These are phyloP conservation scores for Incumbomyces lentus DNA, from an alignment of 2,329 filamentous ascomycete species.

Conservation along the genomic window DNA sequence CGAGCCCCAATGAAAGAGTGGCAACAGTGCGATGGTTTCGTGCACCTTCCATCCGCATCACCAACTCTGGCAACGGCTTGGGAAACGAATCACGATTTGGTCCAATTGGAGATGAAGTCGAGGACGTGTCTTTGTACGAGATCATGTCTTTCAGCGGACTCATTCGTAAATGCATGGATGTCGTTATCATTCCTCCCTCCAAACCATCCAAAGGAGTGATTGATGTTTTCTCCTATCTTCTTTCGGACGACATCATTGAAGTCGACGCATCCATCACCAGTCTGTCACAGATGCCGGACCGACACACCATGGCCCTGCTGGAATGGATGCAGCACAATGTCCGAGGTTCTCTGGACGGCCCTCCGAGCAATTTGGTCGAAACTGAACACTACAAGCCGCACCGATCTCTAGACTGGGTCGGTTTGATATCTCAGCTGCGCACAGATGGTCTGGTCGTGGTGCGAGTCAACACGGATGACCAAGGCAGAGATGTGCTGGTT, in stretches of 20 bases:
- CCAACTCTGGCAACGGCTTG: conserved; percentile 26
- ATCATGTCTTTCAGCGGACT: conserved; percentile 41
- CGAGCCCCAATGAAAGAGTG: conserved; percentile 46
- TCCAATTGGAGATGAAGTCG: conserved; percentile 29
- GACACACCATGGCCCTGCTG: background rate
- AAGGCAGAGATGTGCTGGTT: conserved; percentile 41
- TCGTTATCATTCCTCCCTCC: conserved; percentile 38
- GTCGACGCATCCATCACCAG: conserved; percentile 3
- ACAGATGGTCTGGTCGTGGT: conserved; percentile 45
- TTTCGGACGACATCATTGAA: background rate
- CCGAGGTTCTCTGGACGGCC: background rate
- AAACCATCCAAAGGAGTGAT: background rate
- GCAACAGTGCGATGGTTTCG: conserved; percentile 47
- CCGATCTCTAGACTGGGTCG: conserved; percentile 40
- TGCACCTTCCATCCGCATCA: conserved; percentile 28
- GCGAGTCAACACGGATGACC: conserved; percentile 41
- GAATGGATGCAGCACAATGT: conserved; percentile 7
- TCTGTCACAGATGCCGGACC: background rate
- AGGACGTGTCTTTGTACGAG: conserved; percentile 51
- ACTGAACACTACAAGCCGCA: background rate
- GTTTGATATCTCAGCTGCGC: conserved; percentile 45
- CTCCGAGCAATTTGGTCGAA: background rate
- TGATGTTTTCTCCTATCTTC: background rate
- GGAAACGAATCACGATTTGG: conserved; percentile 36
- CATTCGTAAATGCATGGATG: conserved; percentile 41